Evolutionary conservation across 164 flowering plant species (phyloP), one percentile per base, ranked within the genome.

Genomic region (Vitis amurensis): DNA sequence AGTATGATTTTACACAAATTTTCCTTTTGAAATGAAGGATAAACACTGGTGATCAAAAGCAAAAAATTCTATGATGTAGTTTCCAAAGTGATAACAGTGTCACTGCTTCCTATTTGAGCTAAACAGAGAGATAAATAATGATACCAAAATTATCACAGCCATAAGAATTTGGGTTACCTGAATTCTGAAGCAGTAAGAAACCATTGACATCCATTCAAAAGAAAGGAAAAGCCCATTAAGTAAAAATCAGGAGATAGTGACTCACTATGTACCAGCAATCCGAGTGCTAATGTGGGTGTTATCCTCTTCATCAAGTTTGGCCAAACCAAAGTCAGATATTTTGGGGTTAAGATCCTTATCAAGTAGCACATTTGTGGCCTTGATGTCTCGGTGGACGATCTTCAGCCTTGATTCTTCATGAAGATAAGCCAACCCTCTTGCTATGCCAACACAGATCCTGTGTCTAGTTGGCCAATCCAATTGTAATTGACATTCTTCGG

Each of bases 371-470:
- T 76, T 76, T 5, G 75, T 76, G 1, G 75, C 71, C 55, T 76
- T 76, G 17, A 76, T 76, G 50, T 77, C 80, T 63, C 80, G 66
- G 55, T 77, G 74, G 23, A 74, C 77, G 19, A 77, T 63, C 56
- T 77, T 73, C 65, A 74, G 57, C 50, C 67, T 71, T 49, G 80
- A 74, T 59, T 78, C 80, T 59, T 74, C 77, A 48, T 74, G 80
- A 1, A 78, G 69, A 63, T 48, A 78, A 62, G 77, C 74, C 63
- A 74, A 70, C 19, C 77, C 80, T 52, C 51, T 74, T 2, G 77
- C 77, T 47, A 71, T 74, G 0, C 80, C 77, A 27, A 78, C 56
- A 53, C 80, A 78, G 3, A 78, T 74, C 63, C 47, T 74, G 9
- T 37, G 55, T 48, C 75, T 61, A 37, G 66, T 78, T 16, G 64